These are phyloP conservation scores for Anthoceros angustus DNA, from an alignment of 225 moss, liverwort and hornwort species.

Conservation along the genomic window DNA sequence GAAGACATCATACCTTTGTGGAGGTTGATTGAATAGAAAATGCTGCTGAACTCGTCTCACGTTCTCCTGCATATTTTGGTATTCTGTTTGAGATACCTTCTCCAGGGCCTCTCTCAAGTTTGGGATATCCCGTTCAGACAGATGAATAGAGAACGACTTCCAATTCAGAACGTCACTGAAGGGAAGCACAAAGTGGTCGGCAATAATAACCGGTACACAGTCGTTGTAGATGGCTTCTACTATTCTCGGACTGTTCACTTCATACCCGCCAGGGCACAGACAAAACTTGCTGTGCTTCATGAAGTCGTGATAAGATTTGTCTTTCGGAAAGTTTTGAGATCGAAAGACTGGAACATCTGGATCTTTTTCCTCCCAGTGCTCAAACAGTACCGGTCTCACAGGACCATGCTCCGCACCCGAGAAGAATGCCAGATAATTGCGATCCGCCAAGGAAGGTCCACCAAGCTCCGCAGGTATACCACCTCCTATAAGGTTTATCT, in stretches of 20 bases:
- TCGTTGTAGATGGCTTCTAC: conserved; percentile 93
- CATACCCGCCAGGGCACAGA: conserved; percentile 84
- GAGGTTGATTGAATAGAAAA: conserved; percentile 68
- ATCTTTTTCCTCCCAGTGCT: conserved; percentile 74
- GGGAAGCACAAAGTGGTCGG: conserved; percentile 76
- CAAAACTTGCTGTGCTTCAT: conserved; percentile 95
- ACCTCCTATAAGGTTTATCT: conserved; percentile 72
- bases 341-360: conserved; percentile 42
- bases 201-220: conserved; percentile 88
- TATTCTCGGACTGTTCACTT: conserved; percentile 83
- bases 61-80: conserved; percentile 21
- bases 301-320: conserved; percentile 50
- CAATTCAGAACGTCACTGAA: conserved; percentile 95
- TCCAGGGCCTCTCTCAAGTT: conserved; percentile 54
- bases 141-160: conserved; percentile 44
- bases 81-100: conserved; percentile 29
- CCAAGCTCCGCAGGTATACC: conserved; percentile 43
- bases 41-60: conserved; percentile 57
- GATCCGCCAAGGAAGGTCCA: conserved; percentile 35
- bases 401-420: conserved; percentile 90
- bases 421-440: conserved; percentile 64
- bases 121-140: conserved; percentile 63
- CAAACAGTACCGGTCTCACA: conserved; percentile 61
- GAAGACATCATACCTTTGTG: conserved; percentile 62
- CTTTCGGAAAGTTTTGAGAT: conserved; percentile 29